Conservation (phyloP, 2,329 filamentous ascomycete genomes). For the Esteya vermicola region DNA sequence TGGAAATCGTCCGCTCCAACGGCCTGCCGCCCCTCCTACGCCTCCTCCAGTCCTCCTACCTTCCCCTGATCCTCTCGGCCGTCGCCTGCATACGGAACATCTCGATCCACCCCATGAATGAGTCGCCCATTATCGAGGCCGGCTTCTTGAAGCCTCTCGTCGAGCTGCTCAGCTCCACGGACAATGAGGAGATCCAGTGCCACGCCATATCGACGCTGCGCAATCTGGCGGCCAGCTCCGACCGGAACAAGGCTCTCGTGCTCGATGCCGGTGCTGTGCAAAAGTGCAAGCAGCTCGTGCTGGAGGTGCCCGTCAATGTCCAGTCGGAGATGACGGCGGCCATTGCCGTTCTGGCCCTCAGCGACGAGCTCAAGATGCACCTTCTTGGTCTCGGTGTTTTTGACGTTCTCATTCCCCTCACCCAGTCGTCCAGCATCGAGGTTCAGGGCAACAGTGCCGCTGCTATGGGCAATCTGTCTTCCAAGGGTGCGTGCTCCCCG, state of each 20-base stretch:
- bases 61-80: slow-evolving; percentile 88
- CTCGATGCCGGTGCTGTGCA: slow-evolving; percentile 92
- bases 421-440: slow-evolving; percentile 89
- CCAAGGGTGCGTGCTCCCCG: slow-evolving; percentile 58
- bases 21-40: slow-evolving; percentile 76
- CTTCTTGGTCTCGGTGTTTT: slow-evolving; percentile 87
- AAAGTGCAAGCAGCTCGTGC: slow-evolving; percentile 93
- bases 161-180: slow-evolving; percentile 83
- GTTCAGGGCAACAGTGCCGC: slow-evolving; percentile 97
- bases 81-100: slow-evolving; percentile 98
- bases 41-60: slow-evolving; percentile 85
- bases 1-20: slow-evolving; percentile 86
- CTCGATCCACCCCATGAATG: slow-evolving; percentile 93
- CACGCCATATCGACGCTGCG: slow-evolving; percentile 94
- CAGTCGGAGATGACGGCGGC: slow-evolving; percentile 99
- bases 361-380: slow-evolving; percentile 88
- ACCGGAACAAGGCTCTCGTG: slow-evolving; percentile 96
- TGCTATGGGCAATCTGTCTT: slow-evolving; percentile 87
- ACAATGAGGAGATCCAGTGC: slow-evolving; percentile 98
- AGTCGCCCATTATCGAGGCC: slow-evolving; percentile 96
- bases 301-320: slow-evolving; percentile 84
- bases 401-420: slow-evolving; percentile 88
- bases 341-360: slow-evolving; percentile 87
- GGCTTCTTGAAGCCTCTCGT: slow-evolving; percentile 91
- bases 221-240: slow-evolving; percentile 90